Evolutionary conservation across 805 yeast genomes (phyloP).

Genomic region (Saccharomycopsis sp.): DNA sequence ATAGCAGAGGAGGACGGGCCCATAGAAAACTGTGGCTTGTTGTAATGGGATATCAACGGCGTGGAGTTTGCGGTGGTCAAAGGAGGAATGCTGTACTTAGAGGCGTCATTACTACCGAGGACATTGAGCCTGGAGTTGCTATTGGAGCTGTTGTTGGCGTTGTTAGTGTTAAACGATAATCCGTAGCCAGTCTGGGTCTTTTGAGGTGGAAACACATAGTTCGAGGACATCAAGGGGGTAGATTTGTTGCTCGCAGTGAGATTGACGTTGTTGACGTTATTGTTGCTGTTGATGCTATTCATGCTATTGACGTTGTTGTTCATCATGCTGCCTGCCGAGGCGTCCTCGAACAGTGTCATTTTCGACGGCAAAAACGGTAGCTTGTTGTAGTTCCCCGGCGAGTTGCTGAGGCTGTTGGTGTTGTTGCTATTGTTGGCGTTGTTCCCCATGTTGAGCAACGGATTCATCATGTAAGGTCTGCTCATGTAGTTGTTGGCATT

Average conservation of each 20-base stretch:
- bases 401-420: constrained; percentile 6
- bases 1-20: not conserved
- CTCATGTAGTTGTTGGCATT: not conserved
- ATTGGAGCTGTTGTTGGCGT: not conserved
- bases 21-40: not conserved
- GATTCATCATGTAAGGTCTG: not conserved
- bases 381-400: constrained; percentile 7
- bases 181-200: constrained; percentile 1
- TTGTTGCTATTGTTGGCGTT: not conserved
- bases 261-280: not conserved
- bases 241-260: not conserved
- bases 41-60: not conserved
- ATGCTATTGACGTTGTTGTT: not conserved
- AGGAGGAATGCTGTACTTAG: not conserved
- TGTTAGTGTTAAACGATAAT: not conserved
- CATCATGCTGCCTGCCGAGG: not conserved
- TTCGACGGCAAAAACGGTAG: constrained; percentile 12
- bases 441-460: not conserved
- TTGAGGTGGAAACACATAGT: constrained; percentile 20
- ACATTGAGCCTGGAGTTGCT: not conserved
- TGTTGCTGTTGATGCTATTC: not conserved
- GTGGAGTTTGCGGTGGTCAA: not conserved
- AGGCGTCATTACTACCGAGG: not conserved
- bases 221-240: constrained; percentile 5
- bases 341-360: constrained; percentile 9